Percentiles rank a stretch among this genome's conserved stretches.
phyloP scores from a whole-genome alignment of 208 protist genomes.

The Acanthamoeba lenticulata region DNA sequence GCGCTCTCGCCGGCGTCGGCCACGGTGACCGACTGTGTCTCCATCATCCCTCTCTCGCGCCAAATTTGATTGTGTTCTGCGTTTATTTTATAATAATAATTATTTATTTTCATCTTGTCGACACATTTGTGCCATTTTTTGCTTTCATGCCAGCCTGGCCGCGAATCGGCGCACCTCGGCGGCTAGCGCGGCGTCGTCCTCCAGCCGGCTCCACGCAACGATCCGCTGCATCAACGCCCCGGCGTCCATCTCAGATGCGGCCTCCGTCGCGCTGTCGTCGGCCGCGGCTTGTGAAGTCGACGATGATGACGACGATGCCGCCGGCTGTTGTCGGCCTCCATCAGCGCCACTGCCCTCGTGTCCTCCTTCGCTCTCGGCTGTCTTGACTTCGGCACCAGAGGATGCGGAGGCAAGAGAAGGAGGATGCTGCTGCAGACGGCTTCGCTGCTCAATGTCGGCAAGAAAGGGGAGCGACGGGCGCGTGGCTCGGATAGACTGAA shows the following conservation, averaged over 20 bases:
- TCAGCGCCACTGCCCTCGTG: not conserved
- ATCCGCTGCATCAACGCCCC: not conserved
- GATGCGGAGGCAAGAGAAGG: not conserved
- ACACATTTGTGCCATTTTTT: too few relatives aligned
- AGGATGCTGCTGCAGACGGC: not conserved
- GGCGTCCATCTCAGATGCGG: not conserved
- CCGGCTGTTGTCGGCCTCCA: too few relatives aligned
- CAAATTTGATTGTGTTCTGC: too few relatives aligned
- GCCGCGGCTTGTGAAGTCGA: too few relatives aligned
- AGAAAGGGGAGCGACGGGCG: slow-evolving; percentile 11
- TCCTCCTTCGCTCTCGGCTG: not conserved
- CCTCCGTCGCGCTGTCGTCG: too few relatives aligned
- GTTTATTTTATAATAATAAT: too few relatives aligned
- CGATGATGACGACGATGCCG: not conserved
- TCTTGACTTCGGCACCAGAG: not conserved
- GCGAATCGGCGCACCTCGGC: slow-evolving; percentile 5
- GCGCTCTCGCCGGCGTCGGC: too few relatives aligned
- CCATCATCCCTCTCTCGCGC: too few relatives aligned
- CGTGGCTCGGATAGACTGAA: not conserved
- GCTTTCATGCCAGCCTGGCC: not conserved
- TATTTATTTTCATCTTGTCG: too few relatives aligned
- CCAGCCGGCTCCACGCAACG: slow-evolving; percentile 57
- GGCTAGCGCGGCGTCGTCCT: not conserved
- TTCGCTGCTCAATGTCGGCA: slow-evolving; percentile 31
- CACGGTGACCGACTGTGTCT: too few relatives aligned